These are phyloP conservation scores for Mallotus japonicus DNA, from an alignment of 441 rosid species.

Conservation along the genomic window DNA sequence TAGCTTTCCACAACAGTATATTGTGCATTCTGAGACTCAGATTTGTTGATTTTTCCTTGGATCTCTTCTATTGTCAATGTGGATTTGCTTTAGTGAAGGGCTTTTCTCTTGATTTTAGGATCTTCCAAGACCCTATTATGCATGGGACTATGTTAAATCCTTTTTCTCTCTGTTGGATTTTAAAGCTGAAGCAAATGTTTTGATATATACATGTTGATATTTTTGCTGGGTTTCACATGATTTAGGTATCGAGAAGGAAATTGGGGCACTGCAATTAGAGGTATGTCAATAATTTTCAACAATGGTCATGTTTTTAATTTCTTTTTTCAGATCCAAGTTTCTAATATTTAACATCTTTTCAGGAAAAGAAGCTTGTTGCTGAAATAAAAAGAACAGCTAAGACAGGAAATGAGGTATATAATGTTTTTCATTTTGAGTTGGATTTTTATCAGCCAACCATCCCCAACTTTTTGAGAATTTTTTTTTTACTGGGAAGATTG, in stretches of 20 bases:
- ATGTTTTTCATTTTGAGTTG: slow-evolving; percentile 5
- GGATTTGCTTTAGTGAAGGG: background rate
- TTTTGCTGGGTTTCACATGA: slow-evolving; percentile 16
- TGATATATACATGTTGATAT: slow-evolving; percentile 11
- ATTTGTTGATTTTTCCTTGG: background rate
- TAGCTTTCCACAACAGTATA: background rate
- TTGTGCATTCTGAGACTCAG: background rate
- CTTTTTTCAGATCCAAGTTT: background rate
- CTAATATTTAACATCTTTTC: slow-evolving; percentile 29
- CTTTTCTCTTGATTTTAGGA: background rate
- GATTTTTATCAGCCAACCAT: background rate
- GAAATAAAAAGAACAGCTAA: slow-evolving; percentile 92
- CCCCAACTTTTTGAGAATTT: background rate
- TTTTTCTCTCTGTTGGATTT: background rate
- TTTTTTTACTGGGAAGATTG: background rate
- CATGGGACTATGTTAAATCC: background rate
- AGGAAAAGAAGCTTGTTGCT: slow-evolving; percentile 94
- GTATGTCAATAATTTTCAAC: slow-evolving; percentile 36
- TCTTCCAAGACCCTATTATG: background rate
- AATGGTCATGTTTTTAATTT: background rate
- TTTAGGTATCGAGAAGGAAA: slow-evolving; percentile 92
- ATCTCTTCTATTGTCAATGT: slow-evolving; percentile 8
- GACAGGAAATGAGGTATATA: slow-evolving; percentile 89
- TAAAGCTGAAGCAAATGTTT: background rate
- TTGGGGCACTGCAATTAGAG: slow-evolving; percentile 71